These are phyloP conservation scores for Chalaropsis ovoidea DNA, from an alignment of 2,329 filamentous ascomycete genomes.

Conservation along the genomic window DNA sequence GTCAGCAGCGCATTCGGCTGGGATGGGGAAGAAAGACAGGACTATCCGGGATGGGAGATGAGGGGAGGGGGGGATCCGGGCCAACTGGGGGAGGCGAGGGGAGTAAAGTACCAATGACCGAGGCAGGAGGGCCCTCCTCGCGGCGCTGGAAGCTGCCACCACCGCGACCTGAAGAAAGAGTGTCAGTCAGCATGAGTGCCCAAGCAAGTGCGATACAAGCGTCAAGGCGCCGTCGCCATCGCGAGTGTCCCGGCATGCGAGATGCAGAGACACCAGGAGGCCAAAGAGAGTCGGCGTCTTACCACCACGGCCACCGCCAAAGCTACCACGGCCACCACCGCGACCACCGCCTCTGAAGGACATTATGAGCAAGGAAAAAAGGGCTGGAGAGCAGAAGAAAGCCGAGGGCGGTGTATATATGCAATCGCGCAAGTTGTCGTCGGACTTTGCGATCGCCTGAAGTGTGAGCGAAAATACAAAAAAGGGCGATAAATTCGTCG, in stretches of 20 bases:
- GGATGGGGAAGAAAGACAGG: no score
- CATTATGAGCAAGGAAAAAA: conserved; percentile 29
- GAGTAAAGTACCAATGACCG: conserved; percentile 32
- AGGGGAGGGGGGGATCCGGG: no score
- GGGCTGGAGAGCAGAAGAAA: conserved; percentile 1
- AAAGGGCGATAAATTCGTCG: conserved; percentile 19
- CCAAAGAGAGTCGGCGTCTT: conserved; percentile 29
- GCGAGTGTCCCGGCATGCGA: background rate
- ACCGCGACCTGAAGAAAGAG: conserved; percentile 30
- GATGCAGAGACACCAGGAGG: conserved; percentile 5
- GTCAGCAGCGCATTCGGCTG: conserved; percentile 7
- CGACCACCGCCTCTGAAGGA: conserved; percentile 36
- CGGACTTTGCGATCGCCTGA: conserved; percentile 7
- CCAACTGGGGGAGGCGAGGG: background rate
- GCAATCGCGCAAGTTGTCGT: conserved; percentile 3
- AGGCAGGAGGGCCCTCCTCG: conserved; percentile 35
- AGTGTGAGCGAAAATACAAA: background rate
- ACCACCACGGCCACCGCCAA: conserved; percentile 34
- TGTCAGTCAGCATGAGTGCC: conserved; percentile 21
- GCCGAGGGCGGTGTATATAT: background rate
- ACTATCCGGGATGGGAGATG: no score
- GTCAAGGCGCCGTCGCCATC: background rate
- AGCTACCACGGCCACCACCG: conserved; percentile 32
- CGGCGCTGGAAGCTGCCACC: conserved; percentile 36
- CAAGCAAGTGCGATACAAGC: background rate